A percentile compares a stretch with the other conserved stretches of the same genome.
Conservation (phyloP, 1,284 basidiomycete species). For the Malassezia sp. region DNA sequence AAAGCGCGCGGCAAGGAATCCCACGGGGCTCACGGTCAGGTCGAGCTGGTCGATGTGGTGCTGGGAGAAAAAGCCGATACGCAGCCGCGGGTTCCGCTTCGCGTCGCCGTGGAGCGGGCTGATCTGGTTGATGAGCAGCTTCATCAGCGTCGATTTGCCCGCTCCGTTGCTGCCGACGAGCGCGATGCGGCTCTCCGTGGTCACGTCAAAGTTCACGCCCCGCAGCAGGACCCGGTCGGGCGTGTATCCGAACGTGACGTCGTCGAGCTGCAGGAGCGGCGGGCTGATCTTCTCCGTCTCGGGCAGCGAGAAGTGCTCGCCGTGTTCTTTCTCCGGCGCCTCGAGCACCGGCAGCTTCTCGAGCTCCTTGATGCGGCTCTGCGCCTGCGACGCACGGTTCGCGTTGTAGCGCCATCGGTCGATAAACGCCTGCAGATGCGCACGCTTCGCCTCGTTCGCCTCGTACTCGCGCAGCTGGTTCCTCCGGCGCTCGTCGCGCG, state of each 20-base stretch:
- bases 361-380: conserved; percentile 93
- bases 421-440: conserved; percentile 92
- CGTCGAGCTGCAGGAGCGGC: conserved; percentile 83
- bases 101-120: conserved; percentile 69
- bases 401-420: conserved; percentile 46
- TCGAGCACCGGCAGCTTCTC: conserved; percentile 92
- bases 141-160: conserved; percentile 76
- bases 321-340: conserved; percentile 71
- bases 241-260: conserved; percentile 81
- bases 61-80: conserved; percentile 54
- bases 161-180: conserved; percentile 43
- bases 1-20: conserved; percentile 79
- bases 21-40: conserved; percentile 72
- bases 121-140: conserved; percentile 82
- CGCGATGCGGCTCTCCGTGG: conserved; percentile 35
- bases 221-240: conserved; percentile 69
- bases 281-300: conserved; percentile 71
- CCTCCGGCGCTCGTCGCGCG: conserved; percentile 83
- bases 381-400: conserved; percentile 58
- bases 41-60: conserved; percentile 92
- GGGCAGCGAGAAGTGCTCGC: conserved; percentile 55
- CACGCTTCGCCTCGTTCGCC: conserved; percentile 83
- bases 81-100: conserved; percentile 75
- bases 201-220: conserved; percentile 69
- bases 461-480: conserved; percentile 71